Evolutionary conservation across 805 yeast species (phyloP), one percentile per base, ranked within the genome.

Genomic region (Alloascoidea hylecoeti): DNA sequence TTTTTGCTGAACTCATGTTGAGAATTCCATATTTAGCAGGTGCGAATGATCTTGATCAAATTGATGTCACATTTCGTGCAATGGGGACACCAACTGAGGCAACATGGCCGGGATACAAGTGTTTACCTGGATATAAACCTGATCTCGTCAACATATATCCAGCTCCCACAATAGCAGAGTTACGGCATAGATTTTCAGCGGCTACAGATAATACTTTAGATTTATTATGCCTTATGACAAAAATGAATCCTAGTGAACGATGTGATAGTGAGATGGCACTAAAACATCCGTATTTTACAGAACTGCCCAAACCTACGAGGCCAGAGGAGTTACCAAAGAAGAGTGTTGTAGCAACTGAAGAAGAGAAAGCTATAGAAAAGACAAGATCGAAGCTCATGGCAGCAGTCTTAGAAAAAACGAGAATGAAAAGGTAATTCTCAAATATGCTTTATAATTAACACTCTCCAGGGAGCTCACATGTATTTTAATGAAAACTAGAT

Each of bases 1-100:
- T 92, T 2, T 92, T 92, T 62, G 97, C 97, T 0, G 99, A 92
- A 50, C 60, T 92, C 47, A 85, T 92, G 96, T 64, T 92, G 46
- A 67, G 99, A 51, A 84, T 84, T 2, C 98, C 99, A 2, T 92
- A 92, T 56, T 58, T 94, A 35, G 95, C 99, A 0, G 98, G 97
- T 1, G 75, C 74, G 47, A 85, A 82, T 46, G 98, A 92, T 54
- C 56, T 74, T 2, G 95, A 88, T 51, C 99, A 92, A 54, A 58
- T 88, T 32, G 94, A 81, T 36, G 81, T 86, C n/a, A 92, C 97
- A 0, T 89, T 92, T 55, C 75, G 83, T 50, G 98, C 97, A 0
- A 60, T 89, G 41, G 99, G 99, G 0, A 88, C 98, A 0, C 98
- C 99, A 3, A 82, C 94, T 0, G 96, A 88, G 46, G 75, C 69